Evolutionary conservation across 1,284 basidiomycete genomes (phyloP).

Genomic region (Leccinum colubrinum): DNA sequence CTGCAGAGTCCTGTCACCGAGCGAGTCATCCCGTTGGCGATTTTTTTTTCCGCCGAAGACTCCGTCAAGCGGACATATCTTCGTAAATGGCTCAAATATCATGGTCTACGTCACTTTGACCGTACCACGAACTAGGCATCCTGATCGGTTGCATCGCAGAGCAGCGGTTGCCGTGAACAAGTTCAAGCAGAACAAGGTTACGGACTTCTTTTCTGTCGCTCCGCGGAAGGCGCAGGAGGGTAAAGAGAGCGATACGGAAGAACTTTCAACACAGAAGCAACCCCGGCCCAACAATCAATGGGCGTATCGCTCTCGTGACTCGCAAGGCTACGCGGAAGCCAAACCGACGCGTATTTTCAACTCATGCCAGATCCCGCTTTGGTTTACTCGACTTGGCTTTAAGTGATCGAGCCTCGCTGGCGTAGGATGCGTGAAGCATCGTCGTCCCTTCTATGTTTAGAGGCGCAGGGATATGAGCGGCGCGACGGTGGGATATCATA

Average conservation of each 20-base stretch:
- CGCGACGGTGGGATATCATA: conserved; percentile 88
- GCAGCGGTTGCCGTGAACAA: conserved; percentile 92
- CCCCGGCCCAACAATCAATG: conserved; percentile 23
- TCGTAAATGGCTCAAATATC: conserved; percentile 97
- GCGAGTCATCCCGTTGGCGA: no score
- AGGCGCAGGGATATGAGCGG: conserved; percentile 63
- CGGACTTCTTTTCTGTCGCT: conserved; percentile 80
- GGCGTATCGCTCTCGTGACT: conserved; percentile 55
- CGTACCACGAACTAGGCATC: conserved; percentile 53
- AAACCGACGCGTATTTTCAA: no score
- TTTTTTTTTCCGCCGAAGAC: conserved; percentile 69
- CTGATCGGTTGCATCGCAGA: conserved; percentile 95
- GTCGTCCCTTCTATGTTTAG: conserved; percentile 79
- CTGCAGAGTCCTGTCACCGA: no score
- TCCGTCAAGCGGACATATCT: conserved; percentile 88
- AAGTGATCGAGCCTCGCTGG: conserved; percentile 83
- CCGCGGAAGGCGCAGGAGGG: conserved; percentile 32
- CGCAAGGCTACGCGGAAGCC: conserved; percentile 44
- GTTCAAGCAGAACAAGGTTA: conserved; percentile 97
- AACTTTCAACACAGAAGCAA: conserved; percentile 26
- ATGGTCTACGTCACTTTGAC: conserved; percentile 85
- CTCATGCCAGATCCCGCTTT: conserved; percentile 47
- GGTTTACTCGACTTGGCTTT: conserved; percentile 82
- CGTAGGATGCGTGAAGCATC: conserved; percentile 51
- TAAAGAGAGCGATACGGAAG: conserved; percentile 62